Base-by-base conservation (phyloP, 805 yeast species). In the Sungouiozyma intestinalis region DNA sequence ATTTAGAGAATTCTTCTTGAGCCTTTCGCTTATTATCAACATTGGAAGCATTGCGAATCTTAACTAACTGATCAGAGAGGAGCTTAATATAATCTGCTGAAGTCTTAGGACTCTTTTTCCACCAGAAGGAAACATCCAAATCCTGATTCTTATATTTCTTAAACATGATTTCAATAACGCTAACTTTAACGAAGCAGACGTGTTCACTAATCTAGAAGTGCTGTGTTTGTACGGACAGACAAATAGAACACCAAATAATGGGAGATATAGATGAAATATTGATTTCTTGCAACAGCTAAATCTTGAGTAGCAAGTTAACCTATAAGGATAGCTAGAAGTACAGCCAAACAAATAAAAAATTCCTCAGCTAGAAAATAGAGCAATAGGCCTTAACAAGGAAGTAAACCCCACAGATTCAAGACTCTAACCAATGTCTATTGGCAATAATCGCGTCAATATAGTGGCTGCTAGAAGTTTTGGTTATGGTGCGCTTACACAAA, bases 101-200 rank as follows among this genome's bases (percentile, higher is more conserved):
- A 1, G 95, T 79, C 61, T 86, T 87, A 8, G 94, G 95, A 56
- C 80, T 85, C 55, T 95, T 73, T 50, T 86, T 84, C 72, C 92
- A 90, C 52, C 92, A 68, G 55, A 90, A 90, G 11, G 96, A 83
- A 96, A 88, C 86, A 40, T 52, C 60, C 36, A 57, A 38, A 36
- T 55, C 60, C 38, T 57, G 59, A 35, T 51, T 55, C 44, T 53
- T 54, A 45, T 55, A 54, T 39, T 57, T 55, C 46, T 55, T 57
- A 37, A 55, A 55, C 59, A 55, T 57, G 33, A 8, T 35, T 5
- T 18, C 16, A 17, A 20, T 13, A 14, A 33, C 27, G 7, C 32
- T 14, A 24, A 19, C 6, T n/a, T 11, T 20, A 11, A 11, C 4
- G 3, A n/a, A 11, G 33, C n/a, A n/a, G n/a, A n/a, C n/a, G n/a